These are phyloP conservation scores for Camelina sativa DNA, from an alignment of 345 rosid genomes.

Conservation along the genomic window DNA sequence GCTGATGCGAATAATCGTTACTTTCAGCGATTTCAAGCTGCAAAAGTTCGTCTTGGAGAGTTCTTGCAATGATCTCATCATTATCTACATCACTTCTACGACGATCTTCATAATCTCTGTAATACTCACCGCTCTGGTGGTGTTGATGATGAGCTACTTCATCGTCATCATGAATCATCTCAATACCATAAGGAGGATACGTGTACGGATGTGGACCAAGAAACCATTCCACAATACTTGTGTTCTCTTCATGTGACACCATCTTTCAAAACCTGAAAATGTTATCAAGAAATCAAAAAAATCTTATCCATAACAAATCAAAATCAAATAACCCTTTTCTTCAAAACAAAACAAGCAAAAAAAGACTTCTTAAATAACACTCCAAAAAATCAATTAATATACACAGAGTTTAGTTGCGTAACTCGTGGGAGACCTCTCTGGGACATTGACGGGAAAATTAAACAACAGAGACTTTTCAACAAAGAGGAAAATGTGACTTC, in stretches of 20 bases:
- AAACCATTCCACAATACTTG: conserved; percentile 61
- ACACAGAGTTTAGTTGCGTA: conserved; percentile 13
- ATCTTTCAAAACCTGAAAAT: conserved; percentile 20
- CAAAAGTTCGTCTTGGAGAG: conserved; percentile 87
- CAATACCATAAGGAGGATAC: conserved; percentile 60
- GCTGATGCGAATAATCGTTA: conserved; percentile 46
- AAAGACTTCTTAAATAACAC: not conserved
- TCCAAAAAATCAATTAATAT: not conserved
- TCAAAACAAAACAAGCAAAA: not conserved
- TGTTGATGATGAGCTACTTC: conserved; percentile 35
- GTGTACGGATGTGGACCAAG: conserved; percentile 57
- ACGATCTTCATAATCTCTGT: conserved; percentile 57
- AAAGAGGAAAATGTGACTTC: conserved; percentile 33
- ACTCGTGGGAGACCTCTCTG: conserved; percentile 14
- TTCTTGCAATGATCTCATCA: conserved; percentile 86
- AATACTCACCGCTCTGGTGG: conserved; percentile 49
- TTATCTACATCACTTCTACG: conserved; percentile 60
- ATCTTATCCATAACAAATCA: conserved; percentile 20
- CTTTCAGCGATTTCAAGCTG: conserved; percentile 68
- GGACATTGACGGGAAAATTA: conserved; percentile 20
- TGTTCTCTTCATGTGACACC: conserved; percentile 49
- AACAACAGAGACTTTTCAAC: conserved; percentile 44
- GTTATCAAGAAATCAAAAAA: not conserved
- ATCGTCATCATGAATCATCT: conserved; percentile 48
- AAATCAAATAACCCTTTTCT: conserved; percentile 22